Evolutionary conservation across 2,329 filamentous ascomycete species (phyloP), one percentile per base, ranked within the genome.

Genomic region (Alternaria tenuissima): DNA sequence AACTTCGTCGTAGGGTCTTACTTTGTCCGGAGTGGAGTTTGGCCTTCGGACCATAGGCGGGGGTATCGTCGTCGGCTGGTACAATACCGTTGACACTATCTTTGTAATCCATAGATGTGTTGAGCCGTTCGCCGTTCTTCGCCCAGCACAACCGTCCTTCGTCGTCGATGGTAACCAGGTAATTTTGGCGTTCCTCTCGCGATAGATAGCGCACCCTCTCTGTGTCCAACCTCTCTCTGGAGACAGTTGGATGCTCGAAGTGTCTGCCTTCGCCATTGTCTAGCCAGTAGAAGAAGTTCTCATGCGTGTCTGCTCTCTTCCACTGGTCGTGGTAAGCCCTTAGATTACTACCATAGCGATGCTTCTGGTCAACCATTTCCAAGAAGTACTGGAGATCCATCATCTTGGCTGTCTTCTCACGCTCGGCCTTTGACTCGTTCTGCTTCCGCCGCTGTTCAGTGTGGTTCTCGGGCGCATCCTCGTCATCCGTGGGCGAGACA

Each of bases 211-310:
- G 86, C 2, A 97, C 91, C 70, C 89, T 88, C 76, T 96, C 92
- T 24, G 87, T 85, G 52, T 95, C 91, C 7, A 97, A 81, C 14
- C 88, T 83, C 60, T 91, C 89, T 36, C 94, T 85, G 1, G 92
- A 89, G 64, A 93, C 93, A 0, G 87, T 85, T 4, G 88, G 85
- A 12, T 94, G 81, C 64, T 94, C 90, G 43, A 95, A 75, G 39
- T 86, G 77, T 67, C 83, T 88, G 0, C 94, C 94, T 49, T 89
- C 89, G 5, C 94, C 94, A 59, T 91, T 84, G 74, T 97, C 94
- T 1, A 97, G 83, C 93, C 94, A 97, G 79, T 93, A 94, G 77
- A 97, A 97, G 84, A 94, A 97, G 74, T 95, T 96, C 75, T 97
- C 90, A 5, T 88, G 86, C 0, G 92, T 94, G 28, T 91, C 83